Evolutionary conservation across 202 grass and related monocot species (phyloP).

Genomic region (Setaria viridis): DNA sequence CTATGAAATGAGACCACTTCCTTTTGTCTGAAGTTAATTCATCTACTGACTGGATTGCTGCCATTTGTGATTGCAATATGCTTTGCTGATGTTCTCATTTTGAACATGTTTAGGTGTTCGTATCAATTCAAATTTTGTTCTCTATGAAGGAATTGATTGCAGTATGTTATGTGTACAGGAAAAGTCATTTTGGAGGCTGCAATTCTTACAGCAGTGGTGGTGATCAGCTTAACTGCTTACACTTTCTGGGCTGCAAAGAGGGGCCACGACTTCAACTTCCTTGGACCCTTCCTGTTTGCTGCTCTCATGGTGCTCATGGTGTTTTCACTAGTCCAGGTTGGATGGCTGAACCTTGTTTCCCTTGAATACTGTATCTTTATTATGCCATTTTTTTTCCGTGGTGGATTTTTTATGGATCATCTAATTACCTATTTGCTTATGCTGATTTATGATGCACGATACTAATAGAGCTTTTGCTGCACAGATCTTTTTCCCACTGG

Average conservation of each 20-base stretch:
- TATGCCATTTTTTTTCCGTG: not conserved
- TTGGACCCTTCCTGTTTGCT: conserved; percentile 86
- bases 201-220: conserved; percentile 76
- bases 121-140: not conserved
- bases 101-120: not conserved
- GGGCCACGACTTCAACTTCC: conserved; percentile 90
- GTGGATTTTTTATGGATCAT: not conserved
- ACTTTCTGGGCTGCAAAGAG: conserved; percentile 96
- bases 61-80: conserved; percentile 19
- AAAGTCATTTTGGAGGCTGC: conserved; percentile 93
- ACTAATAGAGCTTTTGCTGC: conserved; percentile 7
- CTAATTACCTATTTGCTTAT: not conserved
- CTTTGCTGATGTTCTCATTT: not conserved
- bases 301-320: conserved; percentile 74
- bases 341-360: conserved; percentile 2
- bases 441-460: not conserved
- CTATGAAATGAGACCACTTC: not conserved
- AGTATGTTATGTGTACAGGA: conserved; percentile 50
- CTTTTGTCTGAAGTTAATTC: not conserved
- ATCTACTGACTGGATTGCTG: not conserved
- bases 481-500: conserved; percentile 88
- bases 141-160: conserved; percentile 24
- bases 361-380: not conserved
- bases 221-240: conserved; percentile 78
- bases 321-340: conserved; percentile 84